phyloP scores from a whole-genome alignment of 192 early-diverging fungal genomes.

The Gonapodya sp. region DNA sequence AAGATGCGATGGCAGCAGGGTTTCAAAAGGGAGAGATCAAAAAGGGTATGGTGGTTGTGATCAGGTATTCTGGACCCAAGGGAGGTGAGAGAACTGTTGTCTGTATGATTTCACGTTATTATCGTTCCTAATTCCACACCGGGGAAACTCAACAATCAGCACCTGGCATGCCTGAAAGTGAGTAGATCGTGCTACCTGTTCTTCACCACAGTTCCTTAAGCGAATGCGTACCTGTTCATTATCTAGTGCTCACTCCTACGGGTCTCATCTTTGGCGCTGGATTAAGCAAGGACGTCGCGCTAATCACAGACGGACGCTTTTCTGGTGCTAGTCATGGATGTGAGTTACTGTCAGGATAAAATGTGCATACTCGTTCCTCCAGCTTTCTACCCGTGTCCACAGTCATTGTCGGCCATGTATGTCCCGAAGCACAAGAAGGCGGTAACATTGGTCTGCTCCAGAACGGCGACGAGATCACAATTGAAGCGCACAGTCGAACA shows the following conservation, averaged over 20 bases:
- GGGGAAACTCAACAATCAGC: conserved; percentile 84
- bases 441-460: conserved; percentile 86
- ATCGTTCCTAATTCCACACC: no score
- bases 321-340: conserved; percentile 90
- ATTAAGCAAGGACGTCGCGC: conserved; percentile 90
- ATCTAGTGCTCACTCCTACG: conserved; percentile 65
- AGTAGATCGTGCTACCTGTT: no score
- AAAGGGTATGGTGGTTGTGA: conserved; percentile 88
- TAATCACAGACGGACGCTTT: conserved; percentile 98
- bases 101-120: no score
- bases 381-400: conserved; percentile 34
- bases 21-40: conserved; percentile 77
- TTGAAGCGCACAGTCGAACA: conserved; percentile 68
- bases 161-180: background rate
- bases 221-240: no score
- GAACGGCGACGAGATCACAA: conserved; percentile 81
- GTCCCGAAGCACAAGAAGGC: conserved; percentile 93
- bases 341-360: background rate
- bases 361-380: conserved; percentile 1
- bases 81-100: conserved; percentile 59
- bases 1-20: conserved; percentile 82
- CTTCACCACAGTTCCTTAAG: no score
- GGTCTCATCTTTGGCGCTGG: conserved; percentile 98
- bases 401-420: conserved; percentile 98
- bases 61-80: conserved; percentile 96